These are phyloP conservation scores for Lipomyces sp. DNA, from an alignment of 805 yeast species.

Conservation along the genomic window DNA sequence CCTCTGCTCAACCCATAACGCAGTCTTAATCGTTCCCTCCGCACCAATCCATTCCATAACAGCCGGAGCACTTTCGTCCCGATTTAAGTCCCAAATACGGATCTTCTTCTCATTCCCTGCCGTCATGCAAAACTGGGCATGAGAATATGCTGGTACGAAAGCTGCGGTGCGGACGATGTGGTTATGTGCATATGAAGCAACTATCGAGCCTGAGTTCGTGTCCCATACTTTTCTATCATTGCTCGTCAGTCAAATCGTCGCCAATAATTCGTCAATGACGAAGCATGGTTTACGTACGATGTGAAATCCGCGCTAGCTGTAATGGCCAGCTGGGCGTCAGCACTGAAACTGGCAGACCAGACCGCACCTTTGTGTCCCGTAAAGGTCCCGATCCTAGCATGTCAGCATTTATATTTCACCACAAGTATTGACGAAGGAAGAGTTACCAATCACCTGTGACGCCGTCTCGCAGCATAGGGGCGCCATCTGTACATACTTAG, in stretches of 20 bases:
- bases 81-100: slow-evolving; percentile 39
- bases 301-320: slow-evolving; percentile 47
- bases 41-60: slow-evolving; percentile 37
- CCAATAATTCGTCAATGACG: not conserved
- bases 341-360: slow-evolving; percentile 43
- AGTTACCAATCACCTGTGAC: slow-evolving; percentile 46
- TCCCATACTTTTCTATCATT: slow-evolving; percentile 31
- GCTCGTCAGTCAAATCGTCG: not conserved
- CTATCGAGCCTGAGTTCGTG: slow-evolving; percentile 21
- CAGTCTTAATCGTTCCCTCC: slow-evolving; percentile 35
- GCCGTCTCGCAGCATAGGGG: slow-evolving; percentile 46
- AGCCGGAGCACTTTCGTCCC: slow-evolving; percentile 18
- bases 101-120: slow-evolving; percentile 43
- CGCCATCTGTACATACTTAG: slow-evolving; percentile 40
- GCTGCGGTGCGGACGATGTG: slow-evolving; percentile 37
- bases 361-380: slow-evolving; percentile 47
- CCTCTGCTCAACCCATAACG: slow-evolving; percentile 39
- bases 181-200: slow-evolving; percentile 22
- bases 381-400: slow-evolving; percentile 43
- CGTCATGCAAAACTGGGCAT: slow-evolving; percentile 34
- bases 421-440: not conserved
- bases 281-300: slow-evolving; percentile 34
- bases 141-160: slow-evolving; percentile 26
- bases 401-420: not conserved
- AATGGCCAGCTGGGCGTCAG: slow-evolving; percentile 38